Conservation (phyloP, 495 filamentous ascomycete genomes). For the Penicillium coffeae region DNA sequence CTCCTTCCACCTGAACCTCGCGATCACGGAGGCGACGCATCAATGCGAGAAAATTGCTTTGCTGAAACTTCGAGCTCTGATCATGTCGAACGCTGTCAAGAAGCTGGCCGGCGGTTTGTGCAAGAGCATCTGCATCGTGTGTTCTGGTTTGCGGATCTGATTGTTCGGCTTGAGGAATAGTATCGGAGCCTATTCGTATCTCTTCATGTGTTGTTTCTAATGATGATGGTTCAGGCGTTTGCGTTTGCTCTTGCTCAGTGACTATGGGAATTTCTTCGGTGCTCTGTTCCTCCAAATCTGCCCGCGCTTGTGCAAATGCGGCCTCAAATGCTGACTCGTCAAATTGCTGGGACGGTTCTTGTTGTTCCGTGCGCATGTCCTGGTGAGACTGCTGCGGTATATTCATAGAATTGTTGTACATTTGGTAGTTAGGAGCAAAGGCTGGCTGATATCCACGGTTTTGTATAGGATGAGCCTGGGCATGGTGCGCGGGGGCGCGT, state of each 20-base stretch:
- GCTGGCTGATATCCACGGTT: conserved; percentile 31
- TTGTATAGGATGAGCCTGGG: conserved; percentile 18
- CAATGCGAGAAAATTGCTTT: conserved; percentile 71
- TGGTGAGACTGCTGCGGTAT: conserved; percentile 24
- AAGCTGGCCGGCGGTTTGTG: conserved; percentile 65
- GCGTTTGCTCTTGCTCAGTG: conserved; percentile 9
- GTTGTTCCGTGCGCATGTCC: conserved; percentile 13
- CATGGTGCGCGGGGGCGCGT: conserved; percentile 14
- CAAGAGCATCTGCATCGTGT: conserved; percentile 62
- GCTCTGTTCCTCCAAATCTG: conserved; percentile 35
- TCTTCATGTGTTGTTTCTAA: conserved; percentile 19
- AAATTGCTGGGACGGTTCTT: conserved; percentile 32
- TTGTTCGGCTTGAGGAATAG: conserved; percentile 33
- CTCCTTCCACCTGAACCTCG: conserved; percentile 50
- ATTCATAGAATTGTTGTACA: conserved; percentile 23
- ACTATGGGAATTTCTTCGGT: conserved; percentile 8
- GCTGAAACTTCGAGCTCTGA: conserved; percentile 66
- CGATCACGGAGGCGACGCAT: conserved; percentile 64
- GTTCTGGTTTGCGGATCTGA: conserved; percentile 18
- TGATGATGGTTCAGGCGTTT: not conserved
- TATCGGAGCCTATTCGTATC: conserved; percentile 51
- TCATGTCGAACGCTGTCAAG: conserved; percentile 68
- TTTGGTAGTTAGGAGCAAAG: conserved; percentile 27
- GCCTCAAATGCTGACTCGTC: conserved; percentile 63
- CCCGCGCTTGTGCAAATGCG: conserved; percentile 53